These are phyloP conservation scores for Grosmannia serpens DNA, from an alignment of 2,329 filamentous ascomycete species.

Conservation along the genomic window DNA sequence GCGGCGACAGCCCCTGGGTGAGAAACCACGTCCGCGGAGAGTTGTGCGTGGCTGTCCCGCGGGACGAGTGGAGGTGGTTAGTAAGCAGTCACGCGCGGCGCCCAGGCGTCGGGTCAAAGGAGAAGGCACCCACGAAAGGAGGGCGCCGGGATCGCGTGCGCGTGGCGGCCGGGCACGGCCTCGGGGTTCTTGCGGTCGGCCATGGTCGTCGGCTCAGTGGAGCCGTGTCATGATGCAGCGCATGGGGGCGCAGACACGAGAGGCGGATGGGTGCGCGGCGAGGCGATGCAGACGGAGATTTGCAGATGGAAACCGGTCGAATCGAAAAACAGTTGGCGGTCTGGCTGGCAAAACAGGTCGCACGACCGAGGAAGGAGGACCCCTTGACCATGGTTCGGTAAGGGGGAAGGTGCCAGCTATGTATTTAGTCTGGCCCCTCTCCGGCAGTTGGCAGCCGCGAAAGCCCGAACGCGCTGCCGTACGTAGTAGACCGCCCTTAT, in stretches of 20 bases:
- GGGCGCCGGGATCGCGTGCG: constrained; percentile 32
- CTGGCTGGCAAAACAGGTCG: no score
- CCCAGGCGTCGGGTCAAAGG: neutral
- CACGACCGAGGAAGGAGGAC: neutral
- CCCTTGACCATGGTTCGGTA: no score
- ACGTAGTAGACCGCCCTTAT: no score
- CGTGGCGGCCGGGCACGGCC: constrained; percentile 28
- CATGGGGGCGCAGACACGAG: neutral
- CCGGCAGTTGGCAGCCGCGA: neutral
- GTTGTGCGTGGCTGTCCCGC: constrained; percentile 48
- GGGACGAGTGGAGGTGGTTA: neutral
- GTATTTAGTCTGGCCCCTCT: neutral
- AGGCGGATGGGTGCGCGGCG: neutral
- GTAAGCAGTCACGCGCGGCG: neutral
- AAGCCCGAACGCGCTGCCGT: neutral
- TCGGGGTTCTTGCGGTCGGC: constrained; percentile 34
- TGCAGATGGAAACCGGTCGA: no score
- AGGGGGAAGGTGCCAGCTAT: neutral
- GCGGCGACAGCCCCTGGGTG: constrained; percentile 73
- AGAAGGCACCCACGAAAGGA: constrained; percentile 38
- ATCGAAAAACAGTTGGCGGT: neutral
- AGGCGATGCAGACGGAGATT: neutral
- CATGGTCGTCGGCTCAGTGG: constrained; percentile 18
- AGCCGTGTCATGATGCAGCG: neutral
- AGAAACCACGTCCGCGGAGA: constrained; percentile 87